Conservation (phyloP, 2,329 filamentous ascomycete genomes). For the Botrytis deweyae region DNA sequence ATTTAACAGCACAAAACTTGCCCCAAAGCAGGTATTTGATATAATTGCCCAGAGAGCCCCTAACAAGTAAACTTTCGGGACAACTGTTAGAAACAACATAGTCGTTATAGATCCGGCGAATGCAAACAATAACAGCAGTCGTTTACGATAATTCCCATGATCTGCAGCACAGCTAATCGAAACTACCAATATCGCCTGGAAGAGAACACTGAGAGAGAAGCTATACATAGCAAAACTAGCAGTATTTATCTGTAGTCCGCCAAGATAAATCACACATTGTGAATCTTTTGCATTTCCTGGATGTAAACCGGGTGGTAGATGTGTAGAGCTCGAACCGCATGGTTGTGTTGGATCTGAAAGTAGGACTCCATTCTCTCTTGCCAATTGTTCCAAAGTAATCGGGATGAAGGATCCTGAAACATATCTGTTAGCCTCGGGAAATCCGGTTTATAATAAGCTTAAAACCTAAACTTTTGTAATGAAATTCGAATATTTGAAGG, state of each 20-base stretch:
- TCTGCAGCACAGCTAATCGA: constrained; percentile 96
- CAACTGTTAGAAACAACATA: constrained; percentile 83
- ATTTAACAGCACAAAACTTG: constrained; percentile 92
- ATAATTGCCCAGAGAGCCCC: constrained; percentile 83
- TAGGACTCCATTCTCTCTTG: constrained; percentile 86
- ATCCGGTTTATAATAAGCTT: not conserved
- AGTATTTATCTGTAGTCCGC: constrained; percentile 88
- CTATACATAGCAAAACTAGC: constrained; percentile 98
- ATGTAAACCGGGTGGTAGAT: constrained; percentile 25
- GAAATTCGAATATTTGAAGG: constrained; percentile 11
- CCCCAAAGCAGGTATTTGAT: constrained; percentile 90
- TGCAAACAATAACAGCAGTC: constrained; percentile 80
- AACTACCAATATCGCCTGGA: constrained; percentile 88
- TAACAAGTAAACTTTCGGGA: constrained; percentile 72
- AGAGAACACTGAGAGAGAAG: constrained; percentile 85
- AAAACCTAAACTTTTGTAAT: constrained; percentile 17
- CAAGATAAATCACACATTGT: constrained; percentile 79
- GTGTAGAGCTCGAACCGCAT: constrained; percentile 53
- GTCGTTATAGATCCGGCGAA: constrained; percentile 77
- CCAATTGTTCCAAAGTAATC: constrained; percentile 89
- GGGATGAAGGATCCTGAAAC: constrained; percentile 83
- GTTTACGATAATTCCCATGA: constrained; percentile 89
- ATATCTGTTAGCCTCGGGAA: constrained; percentile 25
- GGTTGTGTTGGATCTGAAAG: constrained; percentile 73
- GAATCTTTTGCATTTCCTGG: constrained; percentile 42